Evolutionary conservation across 306 rosid species (phyloP).

Genomic region (Gastrolobium villosum): DNA sequence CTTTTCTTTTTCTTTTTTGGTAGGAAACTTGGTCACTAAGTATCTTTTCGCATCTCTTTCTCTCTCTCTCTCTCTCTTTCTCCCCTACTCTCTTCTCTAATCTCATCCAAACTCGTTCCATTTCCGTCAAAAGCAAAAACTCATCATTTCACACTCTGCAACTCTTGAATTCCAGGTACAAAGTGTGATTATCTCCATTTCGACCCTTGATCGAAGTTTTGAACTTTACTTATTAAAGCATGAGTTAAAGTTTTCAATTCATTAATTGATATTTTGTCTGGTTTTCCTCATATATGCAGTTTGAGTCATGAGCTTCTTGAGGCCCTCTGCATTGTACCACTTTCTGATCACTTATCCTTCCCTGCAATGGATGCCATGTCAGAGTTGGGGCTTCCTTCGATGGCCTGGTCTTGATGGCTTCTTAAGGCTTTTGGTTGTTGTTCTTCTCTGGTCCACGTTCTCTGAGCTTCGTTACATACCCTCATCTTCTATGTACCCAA

Average conservation of each 20-base stretch:
- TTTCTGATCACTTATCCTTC: slow-evolving; percentile 57
- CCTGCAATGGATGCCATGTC: slow-evolving; percentile 79
- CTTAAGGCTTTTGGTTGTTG: slow-evolving; percentile 67
- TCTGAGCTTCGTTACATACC: slow-evolving; percentile 82
- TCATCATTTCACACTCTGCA: neutral
- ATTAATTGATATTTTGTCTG: neutral
- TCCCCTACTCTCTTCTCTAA: too few relatives aligned
- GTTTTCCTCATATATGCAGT: neutral
- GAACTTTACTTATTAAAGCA: slow-evolving; percentile 3
- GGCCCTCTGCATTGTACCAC: slow-evolving; percentile 67
- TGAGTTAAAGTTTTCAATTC: neutral
- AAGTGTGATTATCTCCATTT: neutral
- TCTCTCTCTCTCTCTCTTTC: too few relatives aligned
- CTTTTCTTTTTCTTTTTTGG: neutral
- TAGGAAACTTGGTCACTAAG: slow-evolving; percentile 54
- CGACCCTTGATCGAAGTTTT: neutral
- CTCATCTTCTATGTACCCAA: slow-evolving; percentile 88
- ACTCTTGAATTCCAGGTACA: neutral
- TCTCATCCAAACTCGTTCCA: neutral
- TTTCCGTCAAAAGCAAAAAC: neutral
- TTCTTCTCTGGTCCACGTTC: slow-evolving; percentile 76
- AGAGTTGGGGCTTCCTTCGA: slow-evolving; percentile 80
- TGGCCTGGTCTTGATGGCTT: slow-evolving; percentile 88
- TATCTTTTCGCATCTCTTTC: neutral
- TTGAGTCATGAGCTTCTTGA: slow-evolving; percentile 70